Percentiles rank a stretch among this genome's conserved stretches.
Conservation (phyloP, 257 asterid species). For the Eucommia ulmoides region DNA sequence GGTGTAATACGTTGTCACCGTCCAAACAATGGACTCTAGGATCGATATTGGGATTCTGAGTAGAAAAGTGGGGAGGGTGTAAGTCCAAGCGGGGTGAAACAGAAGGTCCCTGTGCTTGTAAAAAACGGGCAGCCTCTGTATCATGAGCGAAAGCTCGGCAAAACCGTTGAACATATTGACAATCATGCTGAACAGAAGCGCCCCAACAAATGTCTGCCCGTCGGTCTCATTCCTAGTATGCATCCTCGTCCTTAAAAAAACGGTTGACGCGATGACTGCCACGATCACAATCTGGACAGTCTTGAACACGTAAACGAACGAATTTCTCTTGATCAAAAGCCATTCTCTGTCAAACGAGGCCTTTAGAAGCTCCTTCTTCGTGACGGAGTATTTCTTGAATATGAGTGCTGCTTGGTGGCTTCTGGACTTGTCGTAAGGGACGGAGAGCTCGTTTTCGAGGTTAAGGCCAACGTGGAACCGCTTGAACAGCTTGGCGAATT, state of each 20-base stretch:
- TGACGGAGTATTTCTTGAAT: slow-evolving; percentile 32
- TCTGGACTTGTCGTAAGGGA: slow-evolving; percentile 31
- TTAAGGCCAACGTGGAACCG: slow-evolving; percentile 36
- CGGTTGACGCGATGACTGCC: slow-evolving; percentile 51
- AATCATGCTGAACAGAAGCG: slow-evolving; percentile 44
- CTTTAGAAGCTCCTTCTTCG: slow-evolving; percentile 40
- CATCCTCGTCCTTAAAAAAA: slow-evolving; percentile 46
- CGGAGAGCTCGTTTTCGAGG: slow-evolving; percentile 33
- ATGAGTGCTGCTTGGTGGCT: slow-evolving; percentile 48
- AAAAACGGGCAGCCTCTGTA: slow-evolving; percentile 64
- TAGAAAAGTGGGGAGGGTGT: slow-evolving; percentile 48
- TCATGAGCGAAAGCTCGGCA: slow-evolving; percentile 42
- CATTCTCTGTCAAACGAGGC: slow-evolving; percentile 56
- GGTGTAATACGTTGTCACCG: slow-evolving; percentile 36
- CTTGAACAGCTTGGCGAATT: slow-evolving; percentile 38
- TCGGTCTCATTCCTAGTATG: slow-evolving; percentile 29
- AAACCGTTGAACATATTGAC: slow-evolving; percentile 55
- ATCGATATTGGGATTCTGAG: slow-evolving; percentile 47
- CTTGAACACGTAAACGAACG: slow-evolving; percentile 55
- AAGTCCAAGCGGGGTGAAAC: slow-evolving; percentile 69
- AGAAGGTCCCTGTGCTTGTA: slow-evolving; percentile 63
- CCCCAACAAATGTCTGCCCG: slow-evolving; percentile 41
- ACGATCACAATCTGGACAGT: slow-evolving; percentile 46
- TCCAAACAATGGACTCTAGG: slow-evolving; percentile 48
- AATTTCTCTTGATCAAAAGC: slow-evolving; percentile 56